Percentiles rank a stretch among this genome's conserved stretches.
phyloP scores from a whole-genome alignment of 2,329 filamentous ascomycete genomes.

The Amauroascus verrucosus region DNA sequence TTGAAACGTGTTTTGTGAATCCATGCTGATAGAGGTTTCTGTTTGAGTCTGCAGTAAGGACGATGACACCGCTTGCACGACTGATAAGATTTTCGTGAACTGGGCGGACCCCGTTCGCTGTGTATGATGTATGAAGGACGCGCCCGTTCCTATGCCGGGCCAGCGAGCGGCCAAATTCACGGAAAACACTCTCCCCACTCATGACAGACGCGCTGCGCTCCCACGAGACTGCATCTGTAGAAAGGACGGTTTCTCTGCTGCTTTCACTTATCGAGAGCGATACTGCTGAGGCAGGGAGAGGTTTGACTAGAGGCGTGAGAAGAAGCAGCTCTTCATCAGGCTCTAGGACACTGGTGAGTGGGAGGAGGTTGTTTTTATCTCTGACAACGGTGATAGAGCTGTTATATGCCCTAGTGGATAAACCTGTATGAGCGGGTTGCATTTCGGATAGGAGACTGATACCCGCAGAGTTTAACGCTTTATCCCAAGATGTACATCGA shows the following conservation, averaged over 20 bases:
- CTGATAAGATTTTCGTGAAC: slow-evolving; percentile 91
- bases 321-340: slow-evolving; percentile 81
- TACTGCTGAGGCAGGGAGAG: slow-evolving; percentile 77
- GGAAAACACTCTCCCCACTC: slow-evolving; percentile 87
- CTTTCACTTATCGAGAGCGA: slow-evolving; percentile 54
- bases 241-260: slow-evolving; percentile 25
- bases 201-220: slow-evolving; percentile 57
- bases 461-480: slow-evolving; percentile 78
- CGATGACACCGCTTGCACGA: slow-evolving; percentile 74
- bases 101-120: slow-evolving; percentile 80
- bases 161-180: slow-evolving; percentile 77
- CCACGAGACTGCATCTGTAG: slow-evolving; percentile 46
- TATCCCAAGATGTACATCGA: slow-evolving; percentile 79
- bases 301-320: slow-evolving; percentile 80
- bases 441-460: slow-evolving; percentile 66
- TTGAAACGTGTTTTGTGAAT: slow-evolving; percentile 90
- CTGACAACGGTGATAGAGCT: slow-evolving; percentile 85
- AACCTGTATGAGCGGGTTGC: slow-evolving; percentile 67
- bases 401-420: slow-evolving; percentile 82
- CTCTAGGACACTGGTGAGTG: slow-evolving; percentile 69
- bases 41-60: slow-evolving; percentile 88
- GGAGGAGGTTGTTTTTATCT: slow-evolving; percentile 76
- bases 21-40: slow-evolving; percentile 87
- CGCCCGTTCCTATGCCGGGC: slow-evolving; percentile 77
- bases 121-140: slow-evolving; percentile 88